Evolutionary conservation across 768 basidiomycete species (phyloP), one percentile per base, ranked within the genome.

Genomic region (Phaffia tasmanica): DNA sequence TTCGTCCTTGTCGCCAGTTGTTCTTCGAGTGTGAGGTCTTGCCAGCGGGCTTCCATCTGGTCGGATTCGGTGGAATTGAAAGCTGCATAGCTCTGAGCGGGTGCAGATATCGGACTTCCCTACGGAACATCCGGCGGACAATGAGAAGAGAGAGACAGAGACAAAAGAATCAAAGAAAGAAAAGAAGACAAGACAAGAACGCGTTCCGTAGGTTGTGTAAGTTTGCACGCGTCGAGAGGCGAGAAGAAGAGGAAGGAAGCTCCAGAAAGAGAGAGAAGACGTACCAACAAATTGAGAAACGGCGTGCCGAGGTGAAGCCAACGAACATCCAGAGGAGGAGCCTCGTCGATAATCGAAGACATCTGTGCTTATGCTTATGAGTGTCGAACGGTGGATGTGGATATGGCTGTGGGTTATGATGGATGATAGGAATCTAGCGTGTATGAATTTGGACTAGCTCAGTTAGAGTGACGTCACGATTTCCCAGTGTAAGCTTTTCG

Each of bases 251-350:
- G 11, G 29, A 30, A 21, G 16, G 16, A 7, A 62, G 50, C n/a
- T n/a, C n/a, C n/a, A 23, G 50, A 3, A n/a, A 27, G 50, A 19
- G 25, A n/a, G n/a, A 51, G 1, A 42, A 42, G 6, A 42, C n/a
- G 7, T n/a, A 57, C 54, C 14, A 46, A 35, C 14, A 67, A 57
- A 47, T 67, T 56, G 15, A 67, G 61, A n/a, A 55, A 67, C 2
- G 66, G 66, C 15, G 51, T 55, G 14, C 66, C 66, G 1, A 67
- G 48, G 29, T 67, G 66, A 21, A 67, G 42, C 66, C 66, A 67
- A 9, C 66, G 42, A 16, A 63, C 56, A 32, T 67, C 66, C 32
- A 67, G 60, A 9, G 60, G 55, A 2, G 66, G 66, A 3, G 66
- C 35, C 35, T 42, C 35, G 4, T 42, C 35, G 35, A 42, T 42